Conservation (phyloP, 2,329 filamentous ascomycete species). For the Clonostachys rosea region DNA sequence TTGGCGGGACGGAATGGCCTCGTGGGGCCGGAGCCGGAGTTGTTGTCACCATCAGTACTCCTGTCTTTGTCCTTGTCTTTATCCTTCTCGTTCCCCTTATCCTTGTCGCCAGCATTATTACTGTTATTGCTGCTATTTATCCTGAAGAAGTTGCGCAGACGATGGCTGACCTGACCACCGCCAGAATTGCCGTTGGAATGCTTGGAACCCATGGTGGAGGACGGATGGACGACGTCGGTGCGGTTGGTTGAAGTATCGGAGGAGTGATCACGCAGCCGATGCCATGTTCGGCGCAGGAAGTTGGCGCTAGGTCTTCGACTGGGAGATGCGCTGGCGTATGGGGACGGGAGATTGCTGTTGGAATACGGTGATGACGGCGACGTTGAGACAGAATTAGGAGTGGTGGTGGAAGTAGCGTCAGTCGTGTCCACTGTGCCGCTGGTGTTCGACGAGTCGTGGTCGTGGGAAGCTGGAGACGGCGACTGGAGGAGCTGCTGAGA, state of each 20-base stretch:
- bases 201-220: constrained; percentile 4
- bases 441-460: no score
- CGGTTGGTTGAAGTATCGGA: not conserved
- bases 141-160: constrained; percentile 67
- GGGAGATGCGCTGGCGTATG: constrained; percentile 1
- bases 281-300: constrained; percentile 26
- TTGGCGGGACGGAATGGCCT: constrained; percentile 72
- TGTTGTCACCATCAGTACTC: not conserved
- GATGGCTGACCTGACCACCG: constrained; percentile 60
- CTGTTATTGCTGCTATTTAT: constrained; percentile 49
- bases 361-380: not conserved
- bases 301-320: constrained; percentile 3
- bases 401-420: no score
- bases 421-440: no score
- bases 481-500: no score
- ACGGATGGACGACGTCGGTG: not conserved
- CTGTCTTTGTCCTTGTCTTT: constrained; percentile 6
- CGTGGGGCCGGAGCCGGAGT: not conserved
- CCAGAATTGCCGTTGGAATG: constrained; percentile 40
- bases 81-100: constrained; percentile 26
- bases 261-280: constrained; percentile 23
- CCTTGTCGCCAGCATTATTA: constrained; percentile 25
- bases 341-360: not conserved
- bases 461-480: no score
- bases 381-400: not conserved